Conservation (phyloP, 225 moss, liverwort and hornwort genomes). For the Takakia lepidozioides region DNA sequence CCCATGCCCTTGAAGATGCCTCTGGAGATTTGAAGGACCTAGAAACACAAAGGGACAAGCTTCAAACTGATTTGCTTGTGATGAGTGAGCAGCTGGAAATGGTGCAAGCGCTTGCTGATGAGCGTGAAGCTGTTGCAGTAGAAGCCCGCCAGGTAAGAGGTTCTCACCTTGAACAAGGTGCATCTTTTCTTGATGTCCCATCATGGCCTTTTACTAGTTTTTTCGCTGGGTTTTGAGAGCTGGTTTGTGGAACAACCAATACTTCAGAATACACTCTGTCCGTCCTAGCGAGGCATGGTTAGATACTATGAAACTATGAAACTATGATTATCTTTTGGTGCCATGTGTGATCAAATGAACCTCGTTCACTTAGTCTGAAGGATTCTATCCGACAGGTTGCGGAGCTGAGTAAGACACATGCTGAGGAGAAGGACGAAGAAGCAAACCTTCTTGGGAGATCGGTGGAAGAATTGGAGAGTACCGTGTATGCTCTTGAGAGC, state of each 20-base stretch:
- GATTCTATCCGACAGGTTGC: too few relatives aligned
- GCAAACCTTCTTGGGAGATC: conserved; percentile 66
- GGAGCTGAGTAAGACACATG: conserved; percentile 52
- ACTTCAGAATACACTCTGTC: too few relatives aligned
- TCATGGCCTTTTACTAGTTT: too few relatives aligned
- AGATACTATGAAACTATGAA: too few relatives aligned
- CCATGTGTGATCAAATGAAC: too few relatives aligned
- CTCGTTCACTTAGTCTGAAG: too few relatives aligned
- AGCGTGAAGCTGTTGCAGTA: conserved; percentile 50
- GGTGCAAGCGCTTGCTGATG: conserved; percentile 49
- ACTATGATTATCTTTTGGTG: too few relatives aligned
- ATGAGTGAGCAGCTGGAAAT: conserved; percentile 73
- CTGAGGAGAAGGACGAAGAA: conserved; percentile 67
- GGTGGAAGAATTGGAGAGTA: conserved; percentile 91
- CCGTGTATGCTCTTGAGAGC: conserved; percentile 85
- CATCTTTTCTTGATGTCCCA: too few relatives aligned
- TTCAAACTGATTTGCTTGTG: conserved; percentile 65
- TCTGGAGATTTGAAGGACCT: conserved; percentile 45
- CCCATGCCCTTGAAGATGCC: conserved; percentile 40
- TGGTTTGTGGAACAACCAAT: too few relatives aligned
- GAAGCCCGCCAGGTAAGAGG: conserved; percentile 81
- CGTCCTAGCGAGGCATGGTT: too few relatives aligned
- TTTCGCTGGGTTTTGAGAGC: too few relatives aligned
- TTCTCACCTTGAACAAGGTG: too few relatives aligned
- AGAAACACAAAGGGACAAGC: conserved; percentile 61